Evolutionary conservation across 2,329 filamentous ascomycete genomes (phyloP).

Genomic region (Ophiocordyceps camponoti-floridani): DNA sequence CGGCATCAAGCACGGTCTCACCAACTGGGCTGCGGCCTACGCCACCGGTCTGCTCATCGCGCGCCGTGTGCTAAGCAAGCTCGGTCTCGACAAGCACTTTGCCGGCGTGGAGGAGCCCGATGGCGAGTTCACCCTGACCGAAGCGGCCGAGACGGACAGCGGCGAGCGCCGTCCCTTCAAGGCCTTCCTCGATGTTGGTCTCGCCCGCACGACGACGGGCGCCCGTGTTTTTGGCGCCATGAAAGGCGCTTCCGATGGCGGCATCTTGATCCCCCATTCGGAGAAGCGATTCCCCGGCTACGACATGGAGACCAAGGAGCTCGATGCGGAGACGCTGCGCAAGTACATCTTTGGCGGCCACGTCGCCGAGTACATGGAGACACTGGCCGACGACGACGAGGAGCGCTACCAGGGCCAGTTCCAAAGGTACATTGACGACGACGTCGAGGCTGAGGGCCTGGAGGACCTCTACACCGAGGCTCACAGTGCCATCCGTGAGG

Average conservation of each 20-base stretch:
- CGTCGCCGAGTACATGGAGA: conserved; percentile 99
- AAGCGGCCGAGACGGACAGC: conserved; percentile 80
- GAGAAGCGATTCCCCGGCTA: conserved; percentile 99
- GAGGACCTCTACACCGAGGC: conserved; percentile 94
- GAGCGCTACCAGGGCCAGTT: conserved; percentile 99
- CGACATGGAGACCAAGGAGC: conserved; percentile 95
- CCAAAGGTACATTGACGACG: conserved; percentile 92
- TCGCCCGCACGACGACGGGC: conserved; percentile 92
- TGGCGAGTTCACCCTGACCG: conserved; percentile 90
- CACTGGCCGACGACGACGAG: conserved; percentile 96
- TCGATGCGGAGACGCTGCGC: conserved; percentile 89
- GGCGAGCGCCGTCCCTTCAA: conserved; percentile 98
- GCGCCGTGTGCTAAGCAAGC: conserved; percentile 93
- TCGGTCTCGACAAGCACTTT: conserved; percentile 86
- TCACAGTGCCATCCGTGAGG: conserved; percentile 91
- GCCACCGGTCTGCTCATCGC: conserved; percentile 91
- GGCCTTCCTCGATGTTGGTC: conserved; percentile 95
- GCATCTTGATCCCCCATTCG: conserved; percentile 92
- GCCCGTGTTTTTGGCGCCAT: conserved; percentile 97
- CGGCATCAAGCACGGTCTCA: conserved; percentile 94
- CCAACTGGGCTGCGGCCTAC: conserved; percentile 99
- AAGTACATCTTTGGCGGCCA: conserved; percentile 99
- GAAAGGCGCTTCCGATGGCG: conserved; percentile 98
- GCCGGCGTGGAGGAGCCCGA: conserved; percentile 90
- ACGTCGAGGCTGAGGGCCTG: conserved; percentile 86